Evolutionary conservation across 164 flowering plant species (phyloP).

Genomic region (Dillenia suffruticosa): DNA sequence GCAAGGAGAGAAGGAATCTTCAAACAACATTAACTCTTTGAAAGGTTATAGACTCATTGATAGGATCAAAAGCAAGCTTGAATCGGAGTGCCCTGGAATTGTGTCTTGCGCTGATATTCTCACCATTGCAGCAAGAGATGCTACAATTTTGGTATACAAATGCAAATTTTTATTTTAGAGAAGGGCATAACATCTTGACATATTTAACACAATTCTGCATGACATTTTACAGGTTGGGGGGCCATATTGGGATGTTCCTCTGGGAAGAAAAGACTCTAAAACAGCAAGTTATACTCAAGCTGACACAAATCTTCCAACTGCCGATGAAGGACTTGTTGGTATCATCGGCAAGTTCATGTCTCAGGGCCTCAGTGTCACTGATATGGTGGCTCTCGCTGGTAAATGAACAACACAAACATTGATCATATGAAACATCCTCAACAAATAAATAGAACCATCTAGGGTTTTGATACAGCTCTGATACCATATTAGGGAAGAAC

Average conservation of each 20-base stretch:
- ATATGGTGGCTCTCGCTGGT: slow-evolving; percentile 92
- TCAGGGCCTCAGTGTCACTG: slow-evolving; percentile 84
- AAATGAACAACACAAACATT: not conserved
- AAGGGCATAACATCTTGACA: not conserved
- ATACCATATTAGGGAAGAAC: too few relatives aligned
- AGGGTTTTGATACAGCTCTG: too few relatives aligned
- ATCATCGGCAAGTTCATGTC: slow-evolving; percentile 63
- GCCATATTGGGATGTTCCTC: slow-evolving; percentile 91
- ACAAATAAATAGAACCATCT: too few relatives aligned
- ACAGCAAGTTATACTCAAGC: slow-evolving; percentile 58
- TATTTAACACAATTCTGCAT: not conserved
- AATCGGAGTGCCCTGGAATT: slow-evolving; percentile 85
- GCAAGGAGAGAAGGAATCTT: slow-evolving; percentile 75
- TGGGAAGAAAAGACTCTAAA: slow-evolving; percentile 82
- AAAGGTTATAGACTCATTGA: slow-evolving; percentile 70
- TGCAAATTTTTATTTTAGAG: not conserved
- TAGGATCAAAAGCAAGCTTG: slow-evolving; percentile 71
- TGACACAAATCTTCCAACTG: slow-evolving; percentile 48
- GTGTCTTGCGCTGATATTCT: slow-evolving; percentile 95
- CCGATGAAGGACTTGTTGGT: slow-evolving; percentile 46
- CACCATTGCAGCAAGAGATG: slow-evolving; percentile 93
- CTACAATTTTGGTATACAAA: slow-evolving; percentile 66
- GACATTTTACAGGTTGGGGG: slow-evolving; percentile 70
- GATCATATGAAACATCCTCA: too few relatives aligned
- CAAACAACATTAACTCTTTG: slow-evolving; percentile 48